Conservation (phyloP, 345 rosid genomes). For the Odontarrhena argentea region DNA sequence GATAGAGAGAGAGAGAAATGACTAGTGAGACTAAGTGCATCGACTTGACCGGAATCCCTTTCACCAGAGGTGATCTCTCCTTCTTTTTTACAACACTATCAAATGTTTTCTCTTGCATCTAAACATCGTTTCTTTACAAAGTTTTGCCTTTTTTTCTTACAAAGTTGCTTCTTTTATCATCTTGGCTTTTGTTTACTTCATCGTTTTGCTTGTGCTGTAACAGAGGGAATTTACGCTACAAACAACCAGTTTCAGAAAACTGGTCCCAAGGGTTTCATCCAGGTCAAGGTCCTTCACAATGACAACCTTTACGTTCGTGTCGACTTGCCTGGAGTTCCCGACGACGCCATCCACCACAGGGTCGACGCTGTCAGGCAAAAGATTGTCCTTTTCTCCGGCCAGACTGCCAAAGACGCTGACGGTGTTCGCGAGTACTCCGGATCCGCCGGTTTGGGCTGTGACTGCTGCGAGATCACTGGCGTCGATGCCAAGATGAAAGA, state of each 20-base stretch:
- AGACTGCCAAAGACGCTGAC: neutral
- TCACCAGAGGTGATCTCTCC: neutral
- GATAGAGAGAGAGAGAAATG: neutral
- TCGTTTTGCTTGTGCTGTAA: neutral
- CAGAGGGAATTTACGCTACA: conserved; percentile 30
- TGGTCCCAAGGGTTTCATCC: conserved; percentile 32
- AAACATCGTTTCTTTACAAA: neutral
- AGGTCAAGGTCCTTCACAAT: conserved; percentile 17
- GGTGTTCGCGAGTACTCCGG: conserved; percentile 25
- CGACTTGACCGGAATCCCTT: neutral
- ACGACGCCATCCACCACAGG: conserved; percentile 9
- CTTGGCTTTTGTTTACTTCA: neutral
- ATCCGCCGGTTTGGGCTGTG: conserved; percentile 27
- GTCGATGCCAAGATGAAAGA: conserved; percentile 29
- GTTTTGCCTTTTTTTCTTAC: neutral
- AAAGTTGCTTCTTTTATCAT: neutral
- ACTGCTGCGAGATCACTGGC: conserved; percentile 39
- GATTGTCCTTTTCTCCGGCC: conserved; percentile 28
- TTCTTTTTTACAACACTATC: neutral
- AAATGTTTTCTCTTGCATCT: neutral
- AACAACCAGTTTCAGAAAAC: conserved; percentile 33
- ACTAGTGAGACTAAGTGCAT: neutral
- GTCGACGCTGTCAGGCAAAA: conserved; percentile 31
- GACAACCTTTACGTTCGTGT: conserved; percentile 17
- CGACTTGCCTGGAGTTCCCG: conserved; percentile 39